Evolutionary conservation across 768 basidiomycete genomes (phyloP).

Genomic region (Phanerochaete sordida): DNA sequence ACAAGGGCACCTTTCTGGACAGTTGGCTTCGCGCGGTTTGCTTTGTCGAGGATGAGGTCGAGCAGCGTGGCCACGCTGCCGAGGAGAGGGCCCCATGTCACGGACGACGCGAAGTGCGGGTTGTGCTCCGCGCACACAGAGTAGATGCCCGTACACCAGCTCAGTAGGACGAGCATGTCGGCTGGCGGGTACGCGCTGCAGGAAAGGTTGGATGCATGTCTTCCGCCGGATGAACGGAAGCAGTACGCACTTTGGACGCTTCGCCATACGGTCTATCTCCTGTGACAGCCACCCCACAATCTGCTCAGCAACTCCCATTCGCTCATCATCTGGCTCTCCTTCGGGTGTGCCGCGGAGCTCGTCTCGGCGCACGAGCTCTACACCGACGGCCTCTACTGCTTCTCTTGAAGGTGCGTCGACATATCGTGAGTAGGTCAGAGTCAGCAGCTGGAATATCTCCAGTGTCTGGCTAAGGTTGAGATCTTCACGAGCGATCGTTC

Average conservation of each 20-base stretch:
- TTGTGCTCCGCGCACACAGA: constrained; percentile 43
- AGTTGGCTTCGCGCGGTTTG: constrained; percentile 50
- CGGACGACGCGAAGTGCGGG: constrained; percentile 41
- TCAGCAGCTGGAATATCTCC: constrained; percentile 72
- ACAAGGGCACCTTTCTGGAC: constrained; percentile 60
- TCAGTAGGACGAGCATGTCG: constrained; percentile 65
- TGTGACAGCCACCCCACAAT: constrained; percentile 73
- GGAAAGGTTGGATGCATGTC: constrained; percentile 4
- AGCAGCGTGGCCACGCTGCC: constrained; percentile 57
- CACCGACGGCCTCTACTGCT: constrained; percentile 66
- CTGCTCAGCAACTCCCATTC: constrained; percentile 62
- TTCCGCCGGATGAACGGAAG: neutral
- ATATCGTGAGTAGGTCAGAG: constrained; percentile 77
- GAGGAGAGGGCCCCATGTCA: constrained; percentile 50
- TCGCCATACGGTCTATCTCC: constrained; percentile 60
- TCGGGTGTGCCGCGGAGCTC: constrained; percentile 43
- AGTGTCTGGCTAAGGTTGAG: constrained; percentile 54
- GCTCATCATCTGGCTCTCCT: constrained; percentile 38
- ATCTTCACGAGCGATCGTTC: constrained; percentile 37
- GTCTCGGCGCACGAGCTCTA: constrained; percentile 62
- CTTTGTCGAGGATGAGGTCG: constrained; percentile 53
- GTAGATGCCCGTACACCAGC: constrained; percentile 69
- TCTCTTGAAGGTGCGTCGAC: constrained; percentile 65
- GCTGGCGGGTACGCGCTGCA: constrained; percentile 40
- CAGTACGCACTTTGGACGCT: constrained; percentile 51